Evolutionary conservation across 2,329 filamentous ascomycete genomes (phyloP).

Genomic region (Penicillium concentricum): DNA sequence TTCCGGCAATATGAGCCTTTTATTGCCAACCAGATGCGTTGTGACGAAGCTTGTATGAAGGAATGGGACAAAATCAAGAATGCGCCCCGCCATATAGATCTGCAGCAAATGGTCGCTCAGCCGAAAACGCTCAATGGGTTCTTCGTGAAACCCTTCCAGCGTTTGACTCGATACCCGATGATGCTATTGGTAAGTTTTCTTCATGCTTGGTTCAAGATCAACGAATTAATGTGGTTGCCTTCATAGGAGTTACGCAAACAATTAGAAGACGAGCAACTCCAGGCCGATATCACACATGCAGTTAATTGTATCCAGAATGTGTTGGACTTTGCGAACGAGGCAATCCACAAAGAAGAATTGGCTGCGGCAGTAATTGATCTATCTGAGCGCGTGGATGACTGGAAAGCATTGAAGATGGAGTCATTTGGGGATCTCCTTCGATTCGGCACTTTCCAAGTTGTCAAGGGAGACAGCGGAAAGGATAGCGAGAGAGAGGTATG

Average conservation of each 20-base stretch:
- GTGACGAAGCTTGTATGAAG: conserved; percentile 76
- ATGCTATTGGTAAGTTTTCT: conserved; percentile 67
- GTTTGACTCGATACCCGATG: conserved; percentile 90
- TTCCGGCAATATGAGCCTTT: conserved; percentile 96
- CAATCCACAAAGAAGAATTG: conserved; percentile 82
- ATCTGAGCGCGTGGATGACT: conserved; percentile 82
- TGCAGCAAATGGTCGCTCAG: conserved; percentile 75
- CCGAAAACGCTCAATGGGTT: conserved; percentile 89
- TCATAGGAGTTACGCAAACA: conserved; percentile 80
- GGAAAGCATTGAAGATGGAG: conserved; percentile 89
- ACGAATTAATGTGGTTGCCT: conserved; percentile 1
- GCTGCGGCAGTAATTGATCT: conserved; percentile 82
- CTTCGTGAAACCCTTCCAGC: conserved; percentile 92
- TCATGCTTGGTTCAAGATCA: background rate
- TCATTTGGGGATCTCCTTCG: conserved; percentile 87
- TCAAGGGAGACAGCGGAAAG: conserved; percentile 72
- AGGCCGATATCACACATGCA: conserved; percentile 70
- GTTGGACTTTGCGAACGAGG: conserved; percentile 81
- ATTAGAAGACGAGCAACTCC: conserved; percentile 67
- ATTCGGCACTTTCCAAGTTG: conserved; percentile 85
- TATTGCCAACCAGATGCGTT: conserved; percentile 92
- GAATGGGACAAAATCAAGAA: conserved; percentile 83
- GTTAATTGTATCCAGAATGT: conserved; percentile 81
- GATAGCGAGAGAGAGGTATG: conserved; percentile 87
- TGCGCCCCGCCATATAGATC: conserved; percentile 63